Evolutionary conservation across 2,329 filamentous ascomycete species (phyloP), one percentile per base, ranked within the genome.

Genomic region (Aspergillus ochraceus): DNA sequence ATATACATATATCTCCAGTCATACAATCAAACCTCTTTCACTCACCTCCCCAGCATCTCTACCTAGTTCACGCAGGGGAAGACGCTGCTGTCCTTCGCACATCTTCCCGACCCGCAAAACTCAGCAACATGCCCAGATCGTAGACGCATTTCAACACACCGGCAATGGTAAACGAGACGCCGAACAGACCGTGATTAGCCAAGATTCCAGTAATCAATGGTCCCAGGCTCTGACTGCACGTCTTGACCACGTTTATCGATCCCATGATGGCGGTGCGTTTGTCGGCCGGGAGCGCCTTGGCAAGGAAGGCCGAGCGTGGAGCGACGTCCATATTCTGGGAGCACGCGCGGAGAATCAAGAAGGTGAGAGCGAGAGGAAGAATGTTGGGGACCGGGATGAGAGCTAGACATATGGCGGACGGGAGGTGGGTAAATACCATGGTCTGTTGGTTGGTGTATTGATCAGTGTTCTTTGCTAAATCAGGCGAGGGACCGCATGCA

Each of bases 381-480:
- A 80, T 77, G 20, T 77, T 72, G 0, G 87, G 86, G 0, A 88
- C 67, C 0, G 86, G 84, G 22, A 91, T 85, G 20, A 91, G 73
- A 14, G 84, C 78, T 1, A 91, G 81, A 64, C 87, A 88, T 26
- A 91, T 74, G 8, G 88, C 80, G 0, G 88, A 90, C 0, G 89
- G 89, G 0, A 91, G 78, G 66, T 91, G 88, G 0, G 88, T 90
- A 68, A 90, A 89, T 9, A 90, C 88, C 89, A 91, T 91, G 1
- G 88, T 90, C 79, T 86, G 61, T 17, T n/a, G 61, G 65, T 60
- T 36, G 50, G 29, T 42, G 42, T 11, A 17, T 46, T 17, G 4
- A 46, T 46, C 20, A 46, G 42, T n/a, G 14, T 36, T 36, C 32
- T 12, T 55, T n/a, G 24, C 26, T 29, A 29, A 29, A 9, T 8